Evolutionary conservation across 2,329 filamentous ascomycete species (phyloP).

Genomic region (Venturia pyrina): DNA sequence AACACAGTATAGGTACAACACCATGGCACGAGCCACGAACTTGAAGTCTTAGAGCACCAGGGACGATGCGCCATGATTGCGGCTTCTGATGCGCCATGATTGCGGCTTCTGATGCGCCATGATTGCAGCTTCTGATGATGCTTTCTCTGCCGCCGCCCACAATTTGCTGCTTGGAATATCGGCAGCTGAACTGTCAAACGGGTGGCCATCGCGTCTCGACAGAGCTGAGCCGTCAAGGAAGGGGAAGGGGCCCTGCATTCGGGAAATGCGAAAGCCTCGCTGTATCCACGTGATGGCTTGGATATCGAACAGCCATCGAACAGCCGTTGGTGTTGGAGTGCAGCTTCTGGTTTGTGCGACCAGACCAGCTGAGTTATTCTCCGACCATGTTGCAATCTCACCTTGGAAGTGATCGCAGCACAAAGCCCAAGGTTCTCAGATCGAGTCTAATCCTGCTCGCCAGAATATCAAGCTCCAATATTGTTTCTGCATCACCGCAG

Average conservation of each 20-base stretch:
- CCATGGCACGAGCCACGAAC: not conserved
- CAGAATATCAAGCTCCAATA: not conserved
- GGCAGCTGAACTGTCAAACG: not conserved
- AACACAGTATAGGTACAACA: not conserved
- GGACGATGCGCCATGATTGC: not conserved
- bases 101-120: not conserved
- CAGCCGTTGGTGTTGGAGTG: not conserved
- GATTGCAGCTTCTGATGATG: not conserved
- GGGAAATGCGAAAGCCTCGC: not conserved
- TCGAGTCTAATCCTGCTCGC: slow-evolving; percentile 1
- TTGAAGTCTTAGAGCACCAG: not conserved
- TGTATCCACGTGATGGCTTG: not conserved
- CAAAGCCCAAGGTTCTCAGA: not conserved
- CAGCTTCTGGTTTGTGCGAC: not conserved
- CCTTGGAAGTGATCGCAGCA: not conserved
- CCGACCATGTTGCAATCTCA: slow-evolving; percentile 1
- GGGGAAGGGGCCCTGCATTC: not conserved
- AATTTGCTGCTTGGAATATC: not conserved
- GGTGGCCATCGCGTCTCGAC: not conserved
- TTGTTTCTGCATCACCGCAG: not conserved
- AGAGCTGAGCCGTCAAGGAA: not conserved
- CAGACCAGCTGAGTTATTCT: not conserved
- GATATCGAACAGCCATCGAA: not conserved
- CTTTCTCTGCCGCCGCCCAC: not conserved
- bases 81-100: not conserved